Conservation (phyloP, 805 yeast genomes). For the Hanseniaspora guilliermondii region DNA sequence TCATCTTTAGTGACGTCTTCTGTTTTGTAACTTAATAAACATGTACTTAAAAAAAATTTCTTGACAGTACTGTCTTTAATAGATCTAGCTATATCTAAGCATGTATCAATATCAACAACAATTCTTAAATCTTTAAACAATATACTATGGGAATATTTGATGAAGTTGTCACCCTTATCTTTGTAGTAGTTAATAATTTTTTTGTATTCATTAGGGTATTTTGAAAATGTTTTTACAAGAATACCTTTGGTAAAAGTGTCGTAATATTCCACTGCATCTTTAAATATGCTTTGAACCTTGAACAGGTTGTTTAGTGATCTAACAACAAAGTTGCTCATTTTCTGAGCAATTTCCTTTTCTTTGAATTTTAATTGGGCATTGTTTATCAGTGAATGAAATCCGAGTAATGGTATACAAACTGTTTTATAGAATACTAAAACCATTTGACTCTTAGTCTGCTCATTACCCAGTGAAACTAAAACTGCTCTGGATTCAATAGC, state of each 20-base stretch:
- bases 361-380: neutral
- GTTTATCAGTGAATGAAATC: neutral
- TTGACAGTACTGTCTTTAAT: neutral
- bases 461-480: neutral
- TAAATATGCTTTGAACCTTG: neutral
- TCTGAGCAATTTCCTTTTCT: neutral
- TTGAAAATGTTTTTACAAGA: neutral
- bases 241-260: neutral
- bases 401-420: slow-evolving; percentile 1
- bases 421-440: neutral
- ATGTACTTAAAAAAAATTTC: neutral
- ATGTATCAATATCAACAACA: neutral
- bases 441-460: neutral
- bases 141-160: neutral
- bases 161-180: neutral
- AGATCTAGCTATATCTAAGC: neutral
- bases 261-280: neutral
- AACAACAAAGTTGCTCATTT: slow-evolving; percentile 6
- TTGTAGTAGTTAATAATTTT: slow-evolving; percentile 4
- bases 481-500: neutral
- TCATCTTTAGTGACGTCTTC: neutral
- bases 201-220: slow-evolving; percentile 2
- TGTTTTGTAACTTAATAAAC: neutral
- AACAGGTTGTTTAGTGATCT: slow-evolving; percentile 5
- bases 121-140: neutral